Percentiles rank a stretch among this genome's conserved stretches.
Evolutionary conservation across 2,329 filamentous ascomycete species (phyloP).

Genomic region (Epichloe sp.): DNA sequence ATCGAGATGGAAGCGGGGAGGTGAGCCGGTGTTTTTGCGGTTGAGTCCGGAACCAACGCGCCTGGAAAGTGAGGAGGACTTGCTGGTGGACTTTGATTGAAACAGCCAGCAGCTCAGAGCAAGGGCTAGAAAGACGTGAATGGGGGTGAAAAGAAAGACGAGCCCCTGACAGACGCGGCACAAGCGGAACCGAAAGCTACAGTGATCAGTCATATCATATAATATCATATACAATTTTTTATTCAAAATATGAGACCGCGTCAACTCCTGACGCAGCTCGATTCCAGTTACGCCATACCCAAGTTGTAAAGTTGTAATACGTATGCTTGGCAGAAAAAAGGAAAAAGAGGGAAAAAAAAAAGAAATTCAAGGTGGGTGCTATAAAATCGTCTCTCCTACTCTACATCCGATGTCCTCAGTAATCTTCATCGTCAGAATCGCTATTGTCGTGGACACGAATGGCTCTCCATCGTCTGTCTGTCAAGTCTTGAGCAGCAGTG

Average conservation of each 20-base stretch:
- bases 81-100: conserved; percentile 2
- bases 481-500: conserved; percentile 79
- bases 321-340: not conserved
- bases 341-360: too few species aligned
- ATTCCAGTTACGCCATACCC: not conserved
- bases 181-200: too few species aligned
- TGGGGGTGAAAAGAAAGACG: not conserved
- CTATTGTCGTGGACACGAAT: conserved; percentile 62
- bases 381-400: not conserved
- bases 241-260: not conserved
- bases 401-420: conserved; percentile 8
- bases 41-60: not conserved
- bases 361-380: not conserved
- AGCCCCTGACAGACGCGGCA: too few species aligned
- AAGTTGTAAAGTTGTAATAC: not conserved
- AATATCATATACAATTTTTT: not conserved
- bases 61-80: not conserved
- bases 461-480: conserved; percentile 63
- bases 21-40: not conserved
- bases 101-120: too few species aligned
- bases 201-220: not conserved
- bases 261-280: not conserved
- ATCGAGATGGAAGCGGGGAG: conserved; percentile 2
- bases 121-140: not conserved
- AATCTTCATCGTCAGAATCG: conserved; percentile 58